Base-by-base conservation (phyloP, 2,329 filamentous ascomycete genomes). In the Dactylonectria macrodidyma region DNA sequence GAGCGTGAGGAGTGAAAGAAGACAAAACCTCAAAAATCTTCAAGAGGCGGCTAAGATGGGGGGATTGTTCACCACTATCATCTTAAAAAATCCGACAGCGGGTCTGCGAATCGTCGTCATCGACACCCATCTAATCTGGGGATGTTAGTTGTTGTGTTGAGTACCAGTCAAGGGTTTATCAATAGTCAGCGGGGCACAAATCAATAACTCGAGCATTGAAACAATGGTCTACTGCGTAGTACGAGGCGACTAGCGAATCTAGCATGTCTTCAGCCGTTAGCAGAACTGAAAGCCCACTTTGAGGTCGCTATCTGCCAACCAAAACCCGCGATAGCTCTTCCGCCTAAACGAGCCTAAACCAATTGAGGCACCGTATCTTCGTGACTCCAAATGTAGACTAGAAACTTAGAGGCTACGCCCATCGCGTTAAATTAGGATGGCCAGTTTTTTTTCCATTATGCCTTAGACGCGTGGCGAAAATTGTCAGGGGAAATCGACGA, bases 331-430 rank as follows among this genome's bases (percentile, higher is more conserved):
- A 5, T 30, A 7, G 26, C 26, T 5, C 30, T 3, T 9, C n/a
- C 14, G 14, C 6, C 38, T 38, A 41, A 41, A 5, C 3, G 38
- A 44, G 38, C 14, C 38, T 44, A n/a, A 14, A 44, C 16, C 56
- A 36, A 34, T 24, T 11, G 26, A 48, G 44, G 11, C 44, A 12
- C 16, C 14, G 36, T 36, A 22, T 33, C 5, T 2, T 8, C 26
- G 50, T 36, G 16, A 47, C 54, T 5, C 59, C 38, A 22, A 30
- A 65, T 48, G 12, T 36, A 55, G 26, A 65, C 36, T 48, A 52
- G 19, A 54, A 47, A 14, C 36, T 3, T 6, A 6, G 8, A 12
- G 10, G 50, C 51, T 30, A 54, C 24, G 6, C 22, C 14, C 38
- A 11, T 34, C 26, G 4, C 22, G 24, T 14, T 58, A 30, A 46